Conservation (phyloP, 192 early-diverging fungal genomes). For the Podila horticola region DNA sequence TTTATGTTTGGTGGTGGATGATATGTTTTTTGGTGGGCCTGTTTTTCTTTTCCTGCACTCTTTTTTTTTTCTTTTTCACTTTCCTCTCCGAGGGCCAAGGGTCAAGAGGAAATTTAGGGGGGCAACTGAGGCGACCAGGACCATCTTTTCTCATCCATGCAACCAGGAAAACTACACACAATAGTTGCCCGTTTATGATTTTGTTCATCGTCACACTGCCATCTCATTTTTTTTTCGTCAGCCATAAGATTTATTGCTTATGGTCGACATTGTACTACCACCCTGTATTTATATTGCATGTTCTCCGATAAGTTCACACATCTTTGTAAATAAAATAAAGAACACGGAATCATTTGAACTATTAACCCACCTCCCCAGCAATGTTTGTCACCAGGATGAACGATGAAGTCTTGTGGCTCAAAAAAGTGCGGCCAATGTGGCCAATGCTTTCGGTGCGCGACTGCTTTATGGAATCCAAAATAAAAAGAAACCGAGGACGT, state of each 20-base stretch:
- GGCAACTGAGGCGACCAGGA: neutral
- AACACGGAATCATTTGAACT: slow-evolving; percentile 1
- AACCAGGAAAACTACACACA: neutral
- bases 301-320: slow-evolving; percentile 15
- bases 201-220: neutral
- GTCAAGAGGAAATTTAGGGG: too few species aligned
- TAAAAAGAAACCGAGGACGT: too few species aligned
- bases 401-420: too few species aligned
- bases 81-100: neutral
- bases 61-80: neutral
- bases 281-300: slow-evolving; percentile 4
- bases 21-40: neutral
- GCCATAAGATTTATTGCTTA: neutral
- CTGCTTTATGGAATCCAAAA: too few species aligned
- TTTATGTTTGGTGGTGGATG: neutral
- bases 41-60: neutral
- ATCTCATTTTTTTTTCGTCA: neutral
- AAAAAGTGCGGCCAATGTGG: too few species aligned
- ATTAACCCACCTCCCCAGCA: too few species aligned
- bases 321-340: neutral
- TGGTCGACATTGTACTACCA: neutral
- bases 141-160: slow-evolving; percentile 5
- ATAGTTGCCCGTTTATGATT: neutral
- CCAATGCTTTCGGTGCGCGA: too few species aligned
- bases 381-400: too few species aligned